These are phyloP conservation scores for Tylopilus vinaceipallidus DNA, from an alignment of 768 basidiomycete genomes.

Conservation along the genomic window DNA sequence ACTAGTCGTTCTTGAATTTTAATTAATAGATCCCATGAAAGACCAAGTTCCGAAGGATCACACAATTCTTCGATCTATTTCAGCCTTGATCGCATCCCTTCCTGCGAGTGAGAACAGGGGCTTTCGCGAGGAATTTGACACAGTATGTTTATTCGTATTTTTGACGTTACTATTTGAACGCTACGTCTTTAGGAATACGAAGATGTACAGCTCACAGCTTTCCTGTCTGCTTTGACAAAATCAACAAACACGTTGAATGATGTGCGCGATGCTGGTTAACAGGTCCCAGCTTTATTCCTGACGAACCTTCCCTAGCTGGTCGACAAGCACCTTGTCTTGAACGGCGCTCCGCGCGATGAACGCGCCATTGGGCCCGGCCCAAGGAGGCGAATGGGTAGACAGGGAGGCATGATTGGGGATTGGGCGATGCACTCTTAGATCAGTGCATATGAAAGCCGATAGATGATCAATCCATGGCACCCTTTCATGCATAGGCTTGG, in stretches of 20 bases:
- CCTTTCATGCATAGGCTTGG: neutral
- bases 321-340: slow-evolving; percentile 69
- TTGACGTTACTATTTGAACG: slow-evolving; percentile 1
- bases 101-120: slow-evolving; percentile 81
- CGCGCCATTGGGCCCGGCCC: slow-evolving; percentile 40
- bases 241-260: slow-evolving; percentile 86
- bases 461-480: neutral
- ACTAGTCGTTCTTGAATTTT: neutral
- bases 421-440: slow-evolving; percentile 52
- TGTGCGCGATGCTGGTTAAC: slow-evolving; percentile 45
- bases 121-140: slow-evolving; percentile 88
- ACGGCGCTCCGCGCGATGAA: slow-evolving; percentile 55
- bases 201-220: slow-evolving; percentile 90
- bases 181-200: slow-evolving; percentile 74
- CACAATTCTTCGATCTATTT: slow-evolving; percentile 76
- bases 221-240: slow-evolving; percentile 86
- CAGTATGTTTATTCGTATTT: slow-evolving; percentile 56
- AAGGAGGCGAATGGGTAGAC: slow-evolving; percentile 52
- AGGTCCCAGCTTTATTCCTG: neutral
- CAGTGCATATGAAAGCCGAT: neutral
- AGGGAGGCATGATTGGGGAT: slow-evolving; percentile 46
- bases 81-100: slow-evolving; percentile 82
- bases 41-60: slow-evolving; percentile 79
- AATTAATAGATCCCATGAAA: slow-evolving; percentile 24
- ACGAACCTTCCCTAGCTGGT: slow-evolving; percentile 50